A percentile compares a stretch with the other conserved stretches of the same genome.
phyloP scores from a whole-genome alignment of 305 asterid genomes.

The Fraxinus paxiana region DNA sequence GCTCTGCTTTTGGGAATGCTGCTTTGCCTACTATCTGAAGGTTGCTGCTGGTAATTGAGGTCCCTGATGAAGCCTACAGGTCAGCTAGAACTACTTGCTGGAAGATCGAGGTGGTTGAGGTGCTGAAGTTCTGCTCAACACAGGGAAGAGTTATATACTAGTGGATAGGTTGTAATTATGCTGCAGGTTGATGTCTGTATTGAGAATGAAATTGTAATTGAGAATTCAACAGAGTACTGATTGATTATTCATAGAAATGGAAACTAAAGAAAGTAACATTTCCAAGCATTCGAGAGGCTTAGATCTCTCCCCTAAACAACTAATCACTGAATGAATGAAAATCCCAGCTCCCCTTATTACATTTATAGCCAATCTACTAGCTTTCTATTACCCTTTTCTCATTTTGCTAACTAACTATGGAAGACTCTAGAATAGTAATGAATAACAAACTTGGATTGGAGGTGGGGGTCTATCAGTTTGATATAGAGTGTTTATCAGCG shows the following conservation, averaged over 20 bases:
- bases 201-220: not conserved
- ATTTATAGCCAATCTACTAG: too few relatives aligned
- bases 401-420: too few relatives aligned
- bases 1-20: not conserved
- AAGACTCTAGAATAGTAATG: too few relatives aligned
- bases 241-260: not conserved
- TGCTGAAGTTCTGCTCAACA: not conserved
- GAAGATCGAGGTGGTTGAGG: not conserved
- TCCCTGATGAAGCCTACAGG: not conserved
- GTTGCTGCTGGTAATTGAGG: not conserved
- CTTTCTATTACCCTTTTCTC: too few relatives aligned
- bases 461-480: slow-evolving; percentile 33
- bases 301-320: too few relatives aligned
- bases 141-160: not conserved
- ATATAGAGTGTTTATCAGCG: slow-evolving; percentile 42
- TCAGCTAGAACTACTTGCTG: not conserved
- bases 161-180: not conserved
- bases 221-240: not conserved
- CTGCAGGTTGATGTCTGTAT: not conserved
- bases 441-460: slow-evolving; percentile 38
- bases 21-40: too few relatives aligned
- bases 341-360: too few relatives aligned
- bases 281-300: too few relatives aligned
- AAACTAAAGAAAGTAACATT: not conserved
- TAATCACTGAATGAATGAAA: too few relatives aligned